phyloP scores from a whole-genome alignment of 768 basidiomycete species.

The Lactarius sp. region DNA sequence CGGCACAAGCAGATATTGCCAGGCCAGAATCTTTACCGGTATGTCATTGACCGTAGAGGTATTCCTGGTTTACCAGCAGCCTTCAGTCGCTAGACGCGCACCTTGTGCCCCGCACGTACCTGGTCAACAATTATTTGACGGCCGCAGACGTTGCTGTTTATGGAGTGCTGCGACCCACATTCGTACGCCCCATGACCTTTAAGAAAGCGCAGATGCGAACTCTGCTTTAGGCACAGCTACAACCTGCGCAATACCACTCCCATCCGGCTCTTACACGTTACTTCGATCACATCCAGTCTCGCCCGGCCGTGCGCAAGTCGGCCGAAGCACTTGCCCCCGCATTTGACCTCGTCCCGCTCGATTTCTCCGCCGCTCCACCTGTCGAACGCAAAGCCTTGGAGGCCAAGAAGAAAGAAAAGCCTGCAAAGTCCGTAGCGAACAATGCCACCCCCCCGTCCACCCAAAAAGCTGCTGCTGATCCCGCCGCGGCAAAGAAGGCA shows the following conservation, averaged over 20 bases:
- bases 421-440: constrained; percentile 33
- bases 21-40: constrained; percentile 50
- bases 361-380: constrained; percentile 71
- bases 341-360: constrained; percentile 57
- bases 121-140: constrained; percentile 79
- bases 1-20: constrained; percentile 45
- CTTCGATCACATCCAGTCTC: constrained; percentile 89
- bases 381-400: constrained; percentile 66
- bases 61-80: constrained; percentile 7
- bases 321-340: constrained; percentile 48
- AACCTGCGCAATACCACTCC: constrained; percentile 68
- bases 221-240: constrained; percentile 55
- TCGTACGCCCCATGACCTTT: constrained; percentile 47
- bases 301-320: constrained; percentile 54
- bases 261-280: constrained; percentile 85
- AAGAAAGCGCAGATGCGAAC: not conserved
- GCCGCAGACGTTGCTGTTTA: constrained; percentile 90
- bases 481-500: constrained; percentile 55
- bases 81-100: constrained; percentile 64
- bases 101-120: constrained; percentile 74
- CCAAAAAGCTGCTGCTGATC: constrained; percentile 31
- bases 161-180: constrained; percentile 74
- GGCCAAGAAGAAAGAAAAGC: constrained; percentile 75
- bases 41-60: not conserved
- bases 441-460: constrained; percentile 26